Percentiles rank a stretch among this genome's conserved stretches.
Conservation (phyloP, 352 stramenopile genomes). For the Globisporangium middletonii region DNA sequence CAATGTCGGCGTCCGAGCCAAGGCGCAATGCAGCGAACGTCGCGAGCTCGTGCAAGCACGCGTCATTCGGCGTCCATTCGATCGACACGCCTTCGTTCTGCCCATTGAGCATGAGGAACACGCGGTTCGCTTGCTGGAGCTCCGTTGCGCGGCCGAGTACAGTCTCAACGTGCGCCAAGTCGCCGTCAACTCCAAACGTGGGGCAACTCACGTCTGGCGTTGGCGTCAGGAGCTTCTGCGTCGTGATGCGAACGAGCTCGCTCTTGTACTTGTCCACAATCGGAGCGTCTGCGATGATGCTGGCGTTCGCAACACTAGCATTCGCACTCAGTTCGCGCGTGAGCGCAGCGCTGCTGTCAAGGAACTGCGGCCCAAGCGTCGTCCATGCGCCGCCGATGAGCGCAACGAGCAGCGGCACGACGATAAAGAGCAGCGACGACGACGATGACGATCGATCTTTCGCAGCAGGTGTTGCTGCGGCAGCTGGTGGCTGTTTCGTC, state of each 20-base stretch:
- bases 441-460: conserved; percentile 1
- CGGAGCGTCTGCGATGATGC: conserved; percentile 10
- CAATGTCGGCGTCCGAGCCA: conserved; percentile 34
- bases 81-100: conserved; percentile 49
- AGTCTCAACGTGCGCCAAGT: conserved; percentile 29
- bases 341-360: background rate
- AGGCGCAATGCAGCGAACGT: conserved; percentile 26
- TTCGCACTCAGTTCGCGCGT: conserved; percentile 5
- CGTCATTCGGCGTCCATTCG: conserved; percentile 22
- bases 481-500: too few relatives aligned
- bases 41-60: conserved; percentile 46
- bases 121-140: conserved; percentile 25
- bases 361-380: conserved; percentile 3
- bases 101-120: conserved; percentile 72
- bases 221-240: conserved; percentile 28
- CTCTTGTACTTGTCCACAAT: conserved; percentile 53
- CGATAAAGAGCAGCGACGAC: conserved; percentile 25
- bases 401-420: conserved; percentile 27
- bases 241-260: conserved; percentile 41
- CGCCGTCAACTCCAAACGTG: conserved; percentile 19
- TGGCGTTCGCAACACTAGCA: background rate
- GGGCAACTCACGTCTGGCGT: conserved; percentile 15
- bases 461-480: background rate
- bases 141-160: conserved; percentile 23
- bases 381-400: conserved; percentile 26